phyloP scores from a whole-genome alignment of 768 basidiomycete genomes.

The Rhodotorula graminis region DNA sequence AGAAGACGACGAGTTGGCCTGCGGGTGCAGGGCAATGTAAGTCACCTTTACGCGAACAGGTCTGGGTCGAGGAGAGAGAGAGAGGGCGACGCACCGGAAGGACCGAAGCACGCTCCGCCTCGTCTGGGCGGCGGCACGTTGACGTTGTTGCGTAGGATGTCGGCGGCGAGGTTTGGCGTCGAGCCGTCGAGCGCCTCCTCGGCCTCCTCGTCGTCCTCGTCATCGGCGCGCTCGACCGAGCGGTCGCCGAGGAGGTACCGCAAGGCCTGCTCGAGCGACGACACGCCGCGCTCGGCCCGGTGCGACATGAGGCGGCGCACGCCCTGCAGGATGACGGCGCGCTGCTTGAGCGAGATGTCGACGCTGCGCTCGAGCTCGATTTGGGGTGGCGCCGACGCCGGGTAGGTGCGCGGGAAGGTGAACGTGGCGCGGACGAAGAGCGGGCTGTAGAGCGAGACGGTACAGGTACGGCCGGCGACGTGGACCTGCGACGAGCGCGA shows the following conservation, averaged over 20 bases:
- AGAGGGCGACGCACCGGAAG: slow-evolving; percentile 2
- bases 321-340: slow-evolving; percentile 71
- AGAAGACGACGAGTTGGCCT: slow-evolving; percentile 34
- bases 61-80: too few species aligned
- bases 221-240: slow-evolving; percentile 43
- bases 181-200: slow-evolving; percentile 25
- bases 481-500: slow-evolving; percentile 50
- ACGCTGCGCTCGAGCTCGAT: slow-evolving; percentile 80
- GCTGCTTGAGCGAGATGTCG: slow-evolving; percentile 68
- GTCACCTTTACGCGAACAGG: too few species aligned
- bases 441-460: slow-evolving; percentile 78
- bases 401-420: slow-evolving; percentile 79
- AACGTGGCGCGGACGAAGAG: slow-evolving; percentile 69
- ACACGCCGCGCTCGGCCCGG: slow-evolving; percentile 48
- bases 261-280: slow-evolving; percentile 78
- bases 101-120: slow-evolving; percentile 32
- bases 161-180: slow-evolving; percentile 1
- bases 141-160: slow-evolving; percentile 30
- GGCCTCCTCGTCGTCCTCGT: slow-evolving; percentile 39
- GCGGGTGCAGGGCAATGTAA: too few species aligned
- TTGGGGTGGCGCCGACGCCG: slow-evolving; percentile 61
- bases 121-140: slow-evolving; percentile 34
- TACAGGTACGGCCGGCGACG: slow-evolving; percentile 61
- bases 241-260: slow-evolving; percentile 68
- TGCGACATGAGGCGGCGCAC: slow-evolving; percentile 66